These are phyloP conservation scores for Arthroderma sp. DNA, from an alignment of 2,329 filamentous ascomycete species.

Conservation along the genomic window DNA sequence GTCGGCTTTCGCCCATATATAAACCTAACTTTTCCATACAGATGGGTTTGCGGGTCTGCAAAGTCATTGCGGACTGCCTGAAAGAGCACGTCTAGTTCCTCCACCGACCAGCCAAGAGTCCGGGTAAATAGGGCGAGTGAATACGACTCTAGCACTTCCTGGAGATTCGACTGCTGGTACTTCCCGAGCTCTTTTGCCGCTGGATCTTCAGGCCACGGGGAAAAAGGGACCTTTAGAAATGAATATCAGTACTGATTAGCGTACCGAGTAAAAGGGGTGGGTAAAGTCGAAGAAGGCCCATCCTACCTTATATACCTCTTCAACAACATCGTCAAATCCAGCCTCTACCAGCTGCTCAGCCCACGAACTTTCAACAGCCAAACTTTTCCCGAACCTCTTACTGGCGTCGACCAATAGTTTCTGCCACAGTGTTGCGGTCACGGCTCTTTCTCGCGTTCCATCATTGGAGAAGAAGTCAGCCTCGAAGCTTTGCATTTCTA, in stretches of 20 bases:
- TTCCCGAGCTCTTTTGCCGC: slow-evolving; percentile 11
- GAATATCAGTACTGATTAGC: not conserved
- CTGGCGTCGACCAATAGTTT: slow-evolving; percentile 19
- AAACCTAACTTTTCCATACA: slow-evolving; percentile 9
- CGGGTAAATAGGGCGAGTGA: slow-evolving; percentile 16
- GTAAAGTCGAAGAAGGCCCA: not conserved
- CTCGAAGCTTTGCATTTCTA: slow-evolving; percentile 25
- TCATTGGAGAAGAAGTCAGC: slow-evolving; percentile 19
- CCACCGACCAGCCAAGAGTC: slow-evolving; percentile 15
- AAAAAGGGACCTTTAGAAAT: slow-evolving; percentile 30
- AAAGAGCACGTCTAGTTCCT: slow-evolving; percentile 7
- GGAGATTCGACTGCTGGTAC: slow-evolving; percentile 12
- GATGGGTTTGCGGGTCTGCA: slow-evolving; percentile 3
- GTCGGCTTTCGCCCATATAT: slow-evolving; percentile 17
- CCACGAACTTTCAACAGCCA: slow-evolving; percentile 22
- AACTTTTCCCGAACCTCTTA: slow-evolving; percentile 21
- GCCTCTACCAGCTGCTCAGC: slow-evolving; percentile 16
- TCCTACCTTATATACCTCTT: slow-evolving; percentile 23
- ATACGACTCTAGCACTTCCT: slow-evolving; percentile 15
- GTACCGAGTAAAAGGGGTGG: not conserved
- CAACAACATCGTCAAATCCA: slow-evolving; percentile 22
- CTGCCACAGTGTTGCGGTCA: slow-evolving; percentile 18
- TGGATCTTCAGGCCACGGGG: slow-evolving; percentile 16
- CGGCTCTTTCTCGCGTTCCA: slow-evolving; percentile 17
- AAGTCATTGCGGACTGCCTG: slow-evolving; percentile 5